phyloP scores from a whole-genome alignment of 352 stramenopile genomes.

The Chrysophaeum taylorii region DNA sequence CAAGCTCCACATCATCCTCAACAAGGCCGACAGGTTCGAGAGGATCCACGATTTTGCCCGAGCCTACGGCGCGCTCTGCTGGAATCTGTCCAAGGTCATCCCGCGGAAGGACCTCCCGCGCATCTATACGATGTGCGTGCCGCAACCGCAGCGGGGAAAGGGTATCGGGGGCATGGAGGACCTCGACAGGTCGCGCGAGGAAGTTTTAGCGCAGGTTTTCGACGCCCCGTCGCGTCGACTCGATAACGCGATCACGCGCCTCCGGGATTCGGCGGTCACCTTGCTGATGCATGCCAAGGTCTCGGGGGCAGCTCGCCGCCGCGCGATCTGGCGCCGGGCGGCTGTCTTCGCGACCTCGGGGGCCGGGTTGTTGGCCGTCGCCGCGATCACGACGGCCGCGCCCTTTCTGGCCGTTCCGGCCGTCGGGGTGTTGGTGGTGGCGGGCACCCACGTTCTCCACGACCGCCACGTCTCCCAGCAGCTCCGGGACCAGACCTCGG shows the following conservation, averaged over 20 bases:
- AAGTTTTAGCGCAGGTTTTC: conserved; percentile 93
- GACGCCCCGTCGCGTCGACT: conserved; percentile 90
- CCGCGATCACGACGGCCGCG: conserved; percentile 39
- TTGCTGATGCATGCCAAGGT: conserved; percentile 86
- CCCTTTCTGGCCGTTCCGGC: conserved; percentile 63
- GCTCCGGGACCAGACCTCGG: conserved; percentile 65
- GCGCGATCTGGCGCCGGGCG: no score
- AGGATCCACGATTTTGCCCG: conserved; percentile 99
- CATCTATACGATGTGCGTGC: conserved; percentile 99
- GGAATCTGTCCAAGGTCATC: conserved; percentile 97
- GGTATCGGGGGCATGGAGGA: conserved; percentile 73
- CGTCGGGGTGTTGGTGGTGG: conserved; percentile 57
- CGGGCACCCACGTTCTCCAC: conserved; percentile 75
- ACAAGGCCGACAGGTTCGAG: conserved; percentile 88
- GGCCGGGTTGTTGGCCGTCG: no score
- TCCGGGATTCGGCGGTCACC: conserved; percentile 75
- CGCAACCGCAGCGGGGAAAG: conserved; percentile 45
- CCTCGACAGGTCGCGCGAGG: conserved; percentile 84
- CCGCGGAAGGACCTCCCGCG: conserved; percentile 95
- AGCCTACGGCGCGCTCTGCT: conserved; percentile 96
- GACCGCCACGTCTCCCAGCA: conserved; percentile 64
- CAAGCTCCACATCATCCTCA: conserved; percentile 99
- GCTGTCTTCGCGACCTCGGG: no score
- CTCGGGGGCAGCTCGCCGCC: conserved; percentile 34
- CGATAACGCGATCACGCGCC: conserved; percentile 98